Evolutionary conservation across 148 eudicot species (phyloP).

Genomic region (Talinum fruticosum): DNA sequence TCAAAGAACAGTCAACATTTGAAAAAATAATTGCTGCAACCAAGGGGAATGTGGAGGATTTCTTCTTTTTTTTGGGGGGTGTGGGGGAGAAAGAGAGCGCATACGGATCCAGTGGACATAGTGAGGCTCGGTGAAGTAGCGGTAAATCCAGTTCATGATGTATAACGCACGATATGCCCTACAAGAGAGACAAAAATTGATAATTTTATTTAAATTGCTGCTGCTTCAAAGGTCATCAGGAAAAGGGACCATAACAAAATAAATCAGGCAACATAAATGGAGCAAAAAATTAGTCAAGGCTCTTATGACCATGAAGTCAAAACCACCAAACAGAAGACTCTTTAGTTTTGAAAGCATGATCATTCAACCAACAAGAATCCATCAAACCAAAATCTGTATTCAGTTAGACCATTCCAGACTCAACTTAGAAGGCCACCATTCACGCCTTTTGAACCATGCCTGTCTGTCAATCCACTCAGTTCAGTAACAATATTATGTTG

Average conservation of each 20-base stretch:
- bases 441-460: background rate
- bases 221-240: background rate
- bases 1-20: background rate
- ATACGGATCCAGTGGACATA: conserved; percentile 92
- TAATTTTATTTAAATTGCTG: background rate
- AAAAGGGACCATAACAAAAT: background rate
- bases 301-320: background rate
- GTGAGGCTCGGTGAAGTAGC: conserved; percentile 95
- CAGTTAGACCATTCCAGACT: background rate
- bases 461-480: background rate
- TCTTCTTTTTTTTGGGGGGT: background rate
- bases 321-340: background rate
- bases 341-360: conserved; percentile 5
- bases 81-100: conserved; percentile 26
- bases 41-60: background rate
- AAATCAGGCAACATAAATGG: background rate
- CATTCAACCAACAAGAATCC: too few relatives aligned
- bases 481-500: background rate
- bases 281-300: background rate
- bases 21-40: background rate
- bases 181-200: conserved; percentile 28
- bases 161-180: conserved; percentile 87
- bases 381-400: background rate
- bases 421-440: background rate
- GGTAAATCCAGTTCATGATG: conserved; percentile 93